Base-by-base conservation (phyloP, 163 green algal species). In the Scenedesmus sp. region DNA sequence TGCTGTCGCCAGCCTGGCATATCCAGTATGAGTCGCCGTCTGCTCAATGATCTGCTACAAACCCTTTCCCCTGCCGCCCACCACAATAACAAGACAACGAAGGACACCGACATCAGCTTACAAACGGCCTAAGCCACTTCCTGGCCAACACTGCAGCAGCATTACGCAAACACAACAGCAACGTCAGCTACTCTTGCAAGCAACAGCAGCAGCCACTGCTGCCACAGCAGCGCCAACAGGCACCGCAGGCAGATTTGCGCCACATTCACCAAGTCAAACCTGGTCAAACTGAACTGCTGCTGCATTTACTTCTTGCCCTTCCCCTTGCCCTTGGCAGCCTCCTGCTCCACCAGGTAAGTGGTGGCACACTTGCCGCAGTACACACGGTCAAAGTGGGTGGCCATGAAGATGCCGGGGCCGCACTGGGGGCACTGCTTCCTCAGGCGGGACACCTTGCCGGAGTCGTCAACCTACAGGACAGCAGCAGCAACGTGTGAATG, bases 371-470 rank as follows among this genome's bases (percentile, higher is more conserved):
- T 97, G 92, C 97, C 97, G 93, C 97, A 99, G 97, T 99, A 99
- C 53, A 99, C 96, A 88, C 98, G 97, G 96, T 99, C 98, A 93
- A 98, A 99, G 96, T 99, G 98, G 43, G 97, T 99, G 83, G 98
- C 98, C 98, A 99, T 99, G 97, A 99, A 99, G 82, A 97, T 98
- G 84, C 98, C 98, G 22, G 98, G 96, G 88, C 98, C 98, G 94
- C 98, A 99, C 85, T 94, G 89, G 85, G 97, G 95, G 98, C 98
- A 99, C 85, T 98, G 95, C 97, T 99, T 99, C 93, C 97, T 96
- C 92, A 99, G 94, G 85, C 98, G 97, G 93, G 98, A 95, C 72
- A 99, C 98, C 97, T 99, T 99, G 95, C 98, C 98, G 51, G 94
- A 96, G 94, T 99, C 98, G 93, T 99, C 98, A 78, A 99, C 97